These are phyloP conservation scores for Pseudofabraea citricarpa DNA, from an alignment of 2,329 filamentous ascomycete species.

Conservation along the genomic window DNA sequence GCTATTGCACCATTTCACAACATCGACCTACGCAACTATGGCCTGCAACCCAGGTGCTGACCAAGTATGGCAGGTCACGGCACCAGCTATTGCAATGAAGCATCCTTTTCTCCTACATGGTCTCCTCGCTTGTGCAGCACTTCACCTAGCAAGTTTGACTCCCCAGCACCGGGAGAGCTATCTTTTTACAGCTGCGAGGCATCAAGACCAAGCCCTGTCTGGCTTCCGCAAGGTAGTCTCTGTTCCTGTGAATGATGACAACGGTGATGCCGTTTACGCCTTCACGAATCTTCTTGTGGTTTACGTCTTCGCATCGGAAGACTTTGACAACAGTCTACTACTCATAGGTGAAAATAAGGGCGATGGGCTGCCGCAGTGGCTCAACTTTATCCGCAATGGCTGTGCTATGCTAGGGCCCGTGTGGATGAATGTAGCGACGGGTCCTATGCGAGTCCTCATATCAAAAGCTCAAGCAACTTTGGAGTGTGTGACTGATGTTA, in stretches of 20 bases:
- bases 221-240: constrained; percentile 9
- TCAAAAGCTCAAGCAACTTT: background rate
- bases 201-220: constrained; percentile 11
- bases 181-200: constrained; percentile 2
- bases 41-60: constrained; percentile 7
- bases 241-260: constrained; percentile 9
- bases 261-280: constrained; percentile 10
- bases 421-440: constrained; percentile 10
- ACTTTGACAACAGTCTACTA: constrained; percentile 12
- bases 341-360: background rate
- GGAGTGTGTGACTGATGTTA: background rate
- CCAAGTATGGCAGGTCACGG: constrained; percentile 27
- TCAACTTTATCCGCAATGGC: constrained; percentile 13
- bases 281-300: constrained; percentile 12
- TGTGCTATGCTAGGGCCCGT: constrained; percentile 13
- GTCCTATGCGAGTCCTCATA: constrained; percentile 7
- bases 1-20: constrained; percentile 19
- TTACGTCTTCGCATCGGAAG: constrained; percentile 14
- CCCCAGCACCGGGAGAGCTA: constrained; percentile 4
- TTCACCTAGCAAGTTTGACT: constrained; percentile 14
- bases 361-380: constrained; percentile 11
- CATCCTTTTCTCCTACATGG: constrained; percentile 35
- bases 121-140: constrained; percentile 33
- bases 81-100: constrained; percentile 29
- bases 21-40: constrained; percentile 16